Evolutionary conservation across 257 asterid genomes (phyloP), one percentile per base, ranked within the genome.

Genomic region (Haberlea rhodopensis): DNA sequence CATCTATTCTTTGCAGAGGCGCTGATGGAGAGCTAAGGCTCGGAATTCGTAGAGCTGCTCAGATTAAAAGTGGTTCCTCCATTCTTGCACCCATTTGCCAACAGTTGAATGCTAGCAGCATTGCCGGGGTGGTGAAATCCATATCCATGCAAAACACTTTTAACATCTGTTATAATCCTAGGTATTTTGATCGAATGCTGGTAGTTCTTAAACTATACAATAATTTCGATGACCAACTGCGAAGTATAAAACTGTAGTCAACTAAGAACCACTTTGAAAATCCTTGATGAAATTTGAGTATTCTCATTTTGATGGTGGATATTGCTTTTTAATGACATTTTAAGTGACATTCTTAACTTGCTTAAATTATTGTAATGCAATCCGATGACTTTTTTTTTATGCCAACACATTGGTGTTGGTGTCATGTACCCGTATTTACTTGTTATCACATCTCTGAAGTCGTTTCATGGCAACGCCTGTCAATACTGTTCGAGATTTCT

Each of bases 21-120:
- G 99, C 89, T 52, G 96, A 90, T 74, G 97, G 99, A 66, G 95
- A 84, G 75, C 90, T 94, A 40, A 83, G 99, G 86, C 89, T 94
- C 60, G 99, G 99, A 63, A 82, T 90, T 78, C 92, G 99, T 71
- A 81, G 99, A 83, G 95, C 96, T 68, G 80, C 80, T n/a, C 95
- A 88, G 57, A 79, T 84, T 60, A 88, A 81, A 77, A 63, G 70
- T 64, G 73, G 80, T 73, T 70, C 88, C 19, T 67, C 82, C 23
- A 53, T 78, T 55, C 82, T 76, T 45, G 84, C 82, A 61, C 69
- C 80, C 1, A 69, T 49, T 62, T 58, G 79, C 75, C 95, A 80
- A 31, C 82, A 60, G 72, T 66, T 78, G 58, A 74, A 85, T 63
- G 86, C 85, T 5, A 82, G 88, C 82, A 78, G 86, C 60, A 63